Conservation (phyloP, 1,284 basidiomycete genomes). For the Neotropicomus parvogracilis region DNA sequence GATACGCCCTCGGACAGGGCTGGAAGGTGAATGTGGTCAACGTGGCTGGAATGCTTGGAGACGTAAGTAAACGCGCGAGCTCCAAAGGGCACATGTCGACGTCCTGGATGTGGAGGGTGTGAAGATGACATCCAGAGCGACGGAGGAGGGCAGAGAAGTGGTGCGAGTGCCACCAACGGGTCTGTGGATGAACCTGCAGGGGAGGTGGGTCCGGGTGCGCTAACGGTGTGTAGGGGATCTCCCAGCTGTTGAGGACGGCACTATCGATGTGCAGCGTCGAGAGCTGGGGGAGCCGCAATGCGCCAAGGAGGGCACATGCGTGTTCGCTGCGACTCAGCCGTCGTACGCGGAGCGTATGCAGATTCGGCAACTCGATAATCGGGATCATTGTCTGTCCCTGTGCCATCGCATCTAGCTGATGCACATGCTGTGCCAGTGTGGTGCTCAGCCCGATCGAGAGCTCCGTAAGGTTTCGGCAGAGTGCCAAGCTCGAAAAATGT, state of each 20-base stretch:
- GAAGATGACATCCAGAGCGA: constrained; percentile 23
- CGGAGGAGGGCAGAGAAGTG: constrained; percentile 26
- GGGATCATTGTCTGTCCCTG: constrained; percentile 9
- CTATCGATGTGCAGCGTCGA: constrained; percentile 24
- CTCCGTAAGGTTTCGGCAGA: constrained; percentile 21
- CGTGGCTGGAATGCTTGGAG: constrained; percentile 19
- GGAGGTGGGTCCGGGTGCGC: constrained; percentile 11
- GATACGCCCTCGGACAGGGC: constrained; percentile 21
- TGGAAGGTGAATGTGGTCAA: constrained; percentile 23
- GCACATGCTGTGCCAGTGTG: constrained; percentile 11
- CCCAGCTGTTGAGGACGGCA: constrained; percentile 22
- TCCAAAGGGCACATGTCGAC: constrained; percentile 25
- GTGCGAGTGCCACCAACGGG: constrained; percentile 21
- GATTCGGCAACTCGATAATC: constrained; percentile 19
- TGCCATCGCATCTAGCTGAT: constrained; percentile 14
- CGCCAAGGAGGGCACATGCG: constrained; percentile 20
- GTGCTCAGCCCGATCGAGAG: constrained; percentile 26
- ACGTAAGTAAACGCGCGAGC: constrained; percentile 21
- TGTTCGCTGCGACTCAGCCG: constrained; percentile 20
- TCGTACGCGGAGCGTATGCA: constrained; percentile 26
- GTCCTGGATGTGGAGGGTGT: constrained; percentile 20
- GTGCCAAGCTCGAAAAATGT: constrained; percentile 17
- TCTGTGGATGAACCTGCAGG: background rate
- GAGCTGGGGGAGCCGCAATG: constrained; percentile 22
- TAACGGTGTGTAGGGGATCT: background rate